Conservation (phyloP, 2,329 filamentous ascomycete genomes). For the Aureobasidium sp. region DNA sequence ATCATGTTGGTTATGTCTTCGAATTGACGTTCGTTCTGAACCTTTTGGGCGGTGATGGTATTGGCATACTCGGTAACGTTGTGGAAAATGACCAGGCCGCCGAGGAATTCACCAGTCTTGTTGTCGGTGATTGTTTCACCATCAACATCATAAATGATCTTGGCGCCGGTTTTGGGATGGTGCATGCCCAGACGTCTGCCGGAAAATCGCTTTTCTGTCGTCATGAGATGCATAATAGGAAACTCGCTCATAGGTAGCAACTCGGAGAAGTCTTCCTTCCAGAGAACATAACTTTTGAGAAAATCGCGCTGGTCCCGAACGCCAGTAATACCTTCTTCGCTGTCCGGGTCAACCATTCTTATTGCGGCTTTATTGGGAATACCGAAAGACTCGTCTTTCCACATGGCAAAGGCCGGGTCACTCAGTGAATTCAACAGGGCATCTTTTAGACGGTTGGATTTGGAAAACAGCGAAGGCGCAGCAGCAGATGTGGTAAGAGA, state of each 20-base stretch:
- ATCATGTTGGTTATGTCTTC: conserved; percentile 63
- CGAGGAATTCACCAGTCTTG: conserved; percentile 61
- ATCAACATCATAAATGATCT: conserved; percentile 53
- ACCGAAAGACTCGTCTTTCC: conserved; percentile 67
- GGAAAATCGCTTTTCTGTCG: conserved; percentile 51
- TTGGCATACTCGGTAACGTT: conserved; percentile 64
- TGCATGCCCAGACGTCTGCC: conserved; percentile 56
- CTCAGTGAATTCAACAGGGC: conserved; percentile 66
- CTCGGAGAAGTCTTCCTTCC: conserved; percentile 57
- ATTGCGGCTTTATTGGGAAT: conserved; percentile 61
- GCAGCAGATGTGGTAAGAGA: conserved; percentile 27
- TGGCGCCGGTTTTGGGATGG: conserved; percentile 43
- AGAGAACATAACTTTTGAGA: conserved; percentile 52
- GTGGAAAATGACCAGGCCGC: conserved; percentile 61
- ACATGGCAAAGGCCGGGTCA: conserved; percentile 70
- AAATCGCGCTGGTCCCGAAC: conserved; percentile 41
- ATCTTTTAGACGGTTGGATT: conserved; percentile 67
- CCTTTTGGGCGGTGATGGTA: conserved; percentile 60
- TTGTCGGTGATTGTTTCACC: conserved; percentile 62
- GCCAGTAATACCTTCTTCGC: conserved; percentile 28
- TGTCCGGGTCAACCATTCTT: conserved; percentile 28
- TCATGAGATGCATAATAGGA: conserved; percentile 57
- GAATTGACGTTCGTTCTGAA: conserved; percentile 65
- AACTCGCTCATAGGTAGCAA: conserved; percentile 51
- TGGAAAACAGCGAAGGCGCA: conserved; percentile 60